phyloP scores from a whole-genome alignment of 176 grass and related monocot species.

The Aegilops longissima region DNA sequence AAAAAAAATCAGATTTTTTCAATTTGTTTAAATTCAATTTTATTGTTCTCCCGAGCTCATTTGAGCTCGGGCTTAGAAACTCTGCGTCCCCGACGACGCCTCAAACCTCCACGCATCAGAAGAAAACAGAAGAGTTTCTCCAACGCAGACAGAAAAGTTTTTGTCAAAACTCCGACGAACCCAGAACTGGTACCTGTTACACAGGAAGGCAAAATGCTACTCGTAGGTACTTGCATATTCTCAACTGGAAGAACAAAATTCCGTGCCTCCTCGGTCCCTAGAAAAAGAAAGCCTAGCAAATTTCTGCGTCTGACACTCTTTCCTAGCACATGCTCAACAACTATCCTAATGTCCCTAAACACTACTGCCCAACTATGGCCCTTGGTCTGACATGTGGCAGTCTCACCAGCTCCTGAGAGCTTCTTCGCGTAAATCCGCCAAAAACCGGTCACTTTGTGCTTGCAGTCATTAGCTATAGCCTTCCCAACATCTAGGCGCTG shows the following conservation, averaged over 20 bases:
- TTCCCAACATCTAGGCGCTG: constrained; percentile 7
- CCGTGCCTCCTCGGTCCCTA: not conserved
- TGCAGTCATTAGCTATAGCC: not conserved
- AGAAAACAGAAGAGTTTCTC: not conserved
- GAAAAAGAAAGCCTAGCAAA: not conserved
- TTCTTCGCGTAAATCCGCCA: not conserved
- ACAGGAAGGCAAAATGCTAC: not conserved
- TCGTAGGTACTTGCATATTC: too few species aligned
- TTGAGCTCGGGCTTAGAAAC: too few species aligned
- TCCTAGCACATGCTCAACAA: constrained; percentile 1
- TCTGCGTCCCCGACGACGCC: not conserved
- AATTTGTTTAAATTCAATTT: too few species aligned
- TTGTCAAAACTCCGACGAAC: not conserved
- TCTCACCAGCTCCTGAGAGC: not conserved
- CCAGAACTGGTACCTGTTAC: not conserved
- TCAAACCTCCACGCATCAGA: not conserved
- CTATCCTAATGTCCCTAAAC: not conserved
- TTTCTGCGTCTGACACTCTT: not conserved
- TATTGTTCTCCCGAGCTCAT: too few species aligned
- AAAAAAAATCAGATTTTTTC: too few species aligned
- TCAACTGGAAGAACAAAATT: not conserved
- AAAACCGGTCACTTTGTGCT: not conserved
- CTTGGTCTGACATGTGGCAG: not conserved
- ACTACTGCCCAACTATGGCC: not conserved
- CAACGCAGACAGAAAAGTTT: not conserved